Percentiles rank a stretch among this genome's conserved stretches.
phyloP scores from a whole-genome alignment of 305 asterid genomes.

The Fraxinus greggii region DNA sequence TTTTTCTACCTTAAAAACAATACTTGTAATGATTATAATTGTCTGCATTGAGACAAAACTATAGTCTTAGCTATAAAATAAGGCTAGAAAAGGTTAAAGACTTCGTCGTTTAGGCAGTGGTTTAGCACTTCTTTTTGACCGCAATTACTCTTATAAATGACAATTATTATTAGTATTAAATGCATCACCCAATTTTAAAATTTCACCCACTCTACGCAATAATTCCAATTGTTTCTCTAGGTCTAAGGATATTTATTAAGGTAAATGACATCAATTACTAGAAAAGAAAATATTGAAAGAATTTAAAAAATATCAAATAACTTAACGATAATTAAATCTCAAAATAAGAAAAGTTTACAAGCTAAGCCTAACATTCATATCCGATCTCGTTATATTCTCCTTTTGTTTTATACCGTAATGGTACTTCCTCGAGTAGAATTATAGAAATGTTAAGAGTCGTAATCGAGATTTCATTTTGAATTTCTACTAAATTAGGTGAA shows the following conservation, averaged over 20 bases:
- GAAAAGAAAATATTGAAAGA: background rate
- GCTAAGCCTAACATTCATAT: background rate
- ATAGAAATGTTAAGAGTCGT: background rate
- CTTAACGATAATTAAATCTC: background rate
- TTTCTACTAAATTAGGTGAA: background rate
- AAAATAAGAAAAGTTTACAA: background rate
- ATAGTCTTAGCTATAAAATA: background rate
- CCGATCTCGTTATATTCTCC: background rate
- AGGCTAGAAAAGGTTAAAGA: background rate
- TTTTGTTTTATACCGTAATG: too few relatives aligned
- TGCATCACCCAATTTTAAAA: background rate
- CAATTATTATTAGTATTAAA: background rate
- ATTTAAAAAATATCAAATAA: background rate
- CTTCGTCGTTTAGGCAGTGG: background rate
- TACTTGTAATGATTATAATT: background rate
- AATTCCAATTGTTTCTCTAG: background rate
- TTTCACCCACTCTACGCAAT: background rate
- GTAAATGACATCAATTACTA: background rate
- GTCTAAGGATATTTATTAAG: background rate
- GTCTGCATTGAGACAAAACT: conserved; percentile 13
- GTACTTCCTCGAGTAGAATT: too few relatives aligned
- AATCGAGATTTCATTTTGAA: background rate
- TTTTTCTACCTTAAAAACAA: background rate
- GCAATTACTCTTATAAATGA: background rate
- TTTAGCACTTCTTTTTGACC: background rate